Evolutionary conservation across 2,329 filamentous ascomycete genomes (phyloP), one percentile per base, ranked within the genome.

Genomic region (Hymenoscyphus fructigenus): DNA sequence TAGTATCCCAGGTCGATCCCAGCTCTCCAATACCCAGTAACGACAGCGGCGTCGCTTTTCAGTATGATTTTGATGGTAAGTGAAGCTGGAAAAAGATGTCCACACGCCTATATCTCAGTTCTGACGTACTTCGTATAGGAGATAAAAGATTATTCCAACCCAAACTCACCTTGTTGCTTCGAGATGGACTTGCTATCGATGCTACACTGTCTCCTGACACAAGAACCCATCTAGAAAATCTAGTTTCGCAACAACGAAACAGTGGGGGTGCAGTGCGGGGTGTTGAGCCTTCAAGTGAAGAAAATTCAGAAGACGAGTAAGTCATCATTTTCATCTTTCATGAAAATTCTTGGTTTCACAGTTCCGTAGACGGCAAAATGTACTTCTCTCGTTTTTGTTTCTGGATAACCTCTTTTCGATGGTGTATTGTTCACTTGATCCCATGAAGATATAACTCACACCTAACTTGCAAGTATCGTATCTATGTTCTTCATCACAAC

Each of bases 121-220:
- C 61, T 63, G 38, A 60, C 61, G 20, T 34, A 60, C 41, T 12
- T 26, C 23, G 15, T 36, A 71, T 76, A 67, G 75, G 76, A 2
- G 76, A 79, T 65, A 78, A 80, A 50, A 77, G 79, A 44, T 72
- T 78, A 55, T 84, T 92, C 70, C 83, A 84, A 50, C 91, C 91
- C 1, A 90, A 87, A 70, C 79, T 94, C 63, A 88, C 88, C 3
- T 85, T 94, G 65, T 84, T 88, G 70, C 79, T 90, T 17, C 81
- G 83, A 62, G 85, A 90, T 69, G 90, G 89, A 15, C 81, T 86
- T 32, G 85, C 88, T 6, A 81, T 92, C 47, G 88, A 91, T 76
- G 91, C 90, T 3, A 84, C 83, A 38, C 78, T 93, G 15, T 87
- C 72, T 28, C 65, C 71, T 28, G 68, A 68, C 44, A 92, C 91